Conservation (phyloP, 768 basidiomycete genomes). For the Auricularia heimuer region DNA sequence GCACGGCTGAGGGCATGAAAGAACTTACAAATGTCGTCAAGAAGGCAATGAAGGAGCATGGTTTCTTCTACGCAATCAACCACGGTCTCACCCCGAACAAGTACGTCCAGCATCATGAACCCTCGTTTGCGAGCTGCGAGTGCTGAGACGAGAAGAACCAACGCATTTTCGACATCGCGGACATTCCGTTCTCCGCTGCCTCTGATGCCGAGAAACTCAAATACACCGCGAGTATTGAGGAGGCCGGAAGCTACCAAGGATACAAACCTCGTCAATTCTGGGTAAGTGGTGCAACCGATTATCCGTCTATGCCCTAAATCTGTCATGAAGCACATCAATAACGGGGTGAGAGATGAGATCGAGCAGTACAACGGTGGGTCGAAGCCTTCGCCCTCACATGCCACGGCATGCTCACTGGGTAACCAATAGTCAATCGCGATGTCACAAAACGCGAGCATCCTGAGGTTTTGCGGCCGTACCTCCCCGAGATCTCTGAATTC, state of each 20-base stretch:
- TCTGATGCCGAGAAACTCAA: conserved; percentile 32
- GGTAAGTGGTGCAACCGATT: conserved; percentile 23
- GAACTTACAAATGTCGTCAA: conserved; percentile 21
- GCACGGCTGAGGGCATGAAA: neutral
- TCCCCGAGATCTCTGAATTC: neutral
- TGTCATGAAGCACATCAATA: conserved; percentile 26
- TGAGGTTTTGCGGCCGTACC: neutral
- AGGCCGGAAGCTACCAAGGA: conserved; percentile 42
- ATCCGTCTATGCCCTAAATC: neutral
- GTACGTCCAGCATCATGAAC: conserved; percentile 15
- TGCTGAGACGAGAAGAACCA: conserved; percentile 21
- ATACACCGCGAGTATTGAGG: conserved; percentile 31
- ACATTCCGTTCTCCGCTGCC: conserved; percentile 33
- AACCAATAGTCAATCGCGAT: neutral
- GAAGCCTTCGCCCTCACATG: neutral
- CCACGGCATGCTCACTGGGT: neutral
- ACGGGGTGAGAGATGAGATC: conserved; percentile 35
- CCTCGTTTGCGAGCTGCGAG: neutral
- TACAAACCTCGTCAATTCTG: conserved; percentile 47
- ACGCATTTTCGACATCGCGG: conserved; percentile 40
- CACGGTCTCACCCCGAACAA: conserved; percentile 36
- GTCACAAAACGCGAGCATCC: neutral
- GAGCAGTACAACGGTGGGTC: conserved; percentile 32
- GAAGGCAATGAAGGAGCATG: conserved; percentile 24
- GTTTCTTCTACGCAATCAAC: conserved; percentile 43